These are phyloP conservation scores for Ulmus americana DNA, from an alignment of 331 rosid genomes.

Conservation along the genomic window DNA sequence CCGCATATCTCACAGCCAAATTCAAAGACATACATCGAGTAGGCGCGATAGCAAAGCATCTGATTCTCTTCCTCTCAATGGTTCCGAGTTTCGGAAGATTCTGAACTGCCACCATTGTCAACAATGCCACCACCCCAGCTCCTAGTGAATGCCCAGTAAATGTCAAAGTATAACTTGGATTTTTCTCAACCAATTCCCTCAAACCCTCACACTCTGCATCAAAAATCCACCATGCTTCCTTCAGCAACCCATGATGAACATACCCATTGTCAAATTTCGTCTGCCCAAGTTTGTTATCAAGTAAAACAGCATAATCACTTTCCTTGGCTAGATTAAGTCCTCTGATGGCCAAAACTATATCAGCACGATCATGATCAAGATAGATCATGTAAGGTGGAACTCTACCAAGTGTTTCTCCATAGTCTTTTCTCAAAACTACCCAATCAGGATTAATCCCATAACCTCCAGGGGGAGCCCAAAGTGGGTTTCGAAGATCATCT, in stretches of 20 bases:
- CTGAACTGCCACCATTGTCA: conserved; percentile 60
- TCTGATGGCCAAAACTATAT: conserved; percentile 61
- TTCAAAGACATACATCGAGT: conserved; percentile 79
- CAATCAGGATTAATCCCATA: conserved; percentile 77
- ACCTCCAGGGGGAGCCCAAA: conserved; percentile 89
- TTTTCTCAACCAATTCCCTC: conserved; percentile 45
- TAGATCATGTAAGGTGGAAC: conserved; percentile 84
- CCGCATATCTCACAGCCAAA: conserved; percentile 92
- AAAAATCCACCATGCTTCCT: conserved; percentile 70
- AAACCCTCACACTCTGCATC: conserved; percentile 60
- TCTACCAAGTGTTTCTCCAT: conserved; percentile 48
- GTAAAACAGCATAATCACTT: conserved; percentile 73
- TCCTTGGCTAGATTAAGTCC: conserved; percentile 85
- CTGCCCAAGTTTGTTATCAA: conserved; percentile 87
- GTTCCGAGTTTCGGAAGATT: conserved; percentile 56
- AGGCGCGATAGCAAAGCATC: conserved; percentile 81
- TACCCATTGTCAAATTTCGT: conserved; percentile 76
- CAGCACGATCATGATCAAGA: conserved; percentile 74
- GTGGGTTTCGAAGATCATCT: conserved; percentile 69
- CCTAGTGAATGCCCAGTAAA: conserved; percentile 84
- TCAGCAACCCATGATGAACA: conserved; percentile 83
- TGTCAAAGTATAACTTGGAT: conserved; percentile 60
- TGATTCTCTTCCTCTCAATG: conserved; percentile 60
- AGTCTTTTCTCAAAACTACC: conserved; percentile 58
- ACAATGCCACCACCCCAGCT: conserved; percentile 85